These are phyloP conservation scores for Trebouxia sp. DNA, from an alignment of 139 green algal species.

Conservation along the genomic window DNA sequence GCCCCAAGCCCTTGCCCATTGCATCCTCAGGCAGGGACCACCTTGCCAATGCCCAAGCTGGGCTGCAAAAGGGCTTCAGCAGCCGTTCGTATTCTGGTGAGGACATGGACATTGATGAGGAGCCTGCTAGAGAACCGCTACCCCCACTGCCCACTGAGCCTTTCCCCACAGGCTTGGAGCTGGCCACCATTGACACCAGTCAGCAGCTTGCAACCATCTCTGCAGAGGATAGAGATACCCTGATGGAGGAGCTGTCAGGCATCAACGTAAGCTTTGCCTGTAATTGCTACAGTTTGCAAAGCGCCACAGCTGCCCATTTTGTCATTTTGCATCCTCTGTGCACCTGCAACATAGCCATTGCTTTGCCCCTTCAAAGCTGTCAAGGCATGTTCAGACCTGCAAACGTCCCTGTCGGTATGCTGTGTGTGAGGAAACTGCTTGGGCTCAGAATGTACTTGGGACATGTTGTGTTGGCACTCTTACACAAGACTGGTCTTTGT, in stretches of 20 bases:
- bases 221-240: neutral
- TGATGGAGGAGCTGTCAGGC: neutral
- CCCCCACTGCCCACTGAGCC: slow-evolving; percentile 5
- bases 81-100: neutral
- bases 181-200: neutral
- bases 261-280: slow-evolving; percentile 10
- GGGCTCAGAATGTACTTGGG: too few species aligned
- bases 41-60: too few species aligned
- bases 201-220: neutral
- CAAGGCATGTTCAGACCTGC: too few species aligned
- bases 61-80: neutral
- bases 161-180: neutral
- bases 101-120: slow-evolving; percentile 20
- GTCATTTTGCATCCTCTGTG: too few species aligned
- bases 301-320: too few species aligned
- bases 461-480: too few species aligned
- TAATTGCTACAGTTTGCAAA: too few species aligned
- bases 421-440: too few species aligned
- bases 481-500: too few species aligned
- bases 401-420: too few species aligned
- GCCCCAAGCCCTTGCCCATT: neutral
- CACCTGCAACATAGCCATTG: too few species aligned
- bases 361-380: too few species aligned
- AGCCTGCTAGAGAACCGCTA: neutral
- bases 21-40: neutral